Evolutionary conservation across 768 basidiomycete species (phyloP).

Genomic region (Panaeolus cyanescens): DNA sequence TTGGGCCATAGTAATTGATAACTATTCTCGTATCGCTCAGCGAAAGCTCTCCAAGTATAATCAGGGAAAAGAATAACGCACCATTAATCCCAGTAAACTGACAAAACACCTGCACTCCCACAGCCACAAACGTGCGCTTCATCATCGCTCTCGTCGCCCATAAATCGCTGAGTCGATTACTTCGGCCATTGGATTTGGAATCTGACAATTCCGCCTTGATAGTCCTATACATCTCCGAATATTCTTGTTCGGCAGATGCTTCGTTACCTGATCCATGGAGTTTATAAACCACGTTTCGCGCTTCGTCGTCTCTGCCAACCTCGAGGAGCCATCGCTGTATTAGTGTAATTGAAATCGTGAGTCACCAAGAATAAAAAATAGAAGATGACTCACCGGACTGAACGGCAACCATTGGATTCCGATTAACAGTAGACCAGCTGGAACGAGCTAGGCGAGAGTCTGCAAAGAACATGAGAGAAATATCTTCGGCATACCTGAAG

Average conservation of each 20-base stretch:
- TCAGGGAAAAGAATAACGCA: slow-evolving; percentile 19
- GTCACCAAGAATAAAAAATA: too few species aligned
- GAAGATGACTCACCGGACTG: slow-evolving; percentile 51
- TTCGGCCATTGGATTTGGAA: too few species aligned
- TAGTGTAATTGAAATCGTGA: too few species aligned
- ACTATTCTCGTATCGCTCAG: slow-evolving; percentile 29
- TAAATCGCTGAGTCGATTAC: slow-evolving; percentile 49
- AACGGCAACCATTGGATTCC: slow-evolving; percentile 59
- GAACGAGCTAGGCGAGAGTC: slow-evolving; percentile 40
- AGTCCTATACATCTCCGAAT: slow-evolving; percentile 45
- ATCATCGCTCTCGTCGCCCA: slow-evolving; percentile 57
- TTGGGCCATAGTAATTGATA: slow-evolving; percentile 63
- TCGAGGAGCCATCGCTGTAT: slow-evolving; percentile 62
- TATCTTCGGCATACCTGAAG: slow-evolving; percentile 39
- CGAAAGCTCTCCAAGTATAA: neutral
- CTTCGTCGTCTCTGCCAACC: slow-evolving; percentile 59
- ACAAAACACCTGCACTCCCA: slow-evolving; percentile 60
- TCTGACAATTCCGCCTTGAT: slow-evolving; percentile 52
- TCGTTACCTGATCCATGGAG: slow-evolving; percentile 46
- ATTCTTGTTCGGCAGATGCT: slow-evolving; percentile 45
- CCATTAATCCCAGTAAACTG: slow-evolving; percentile 70
- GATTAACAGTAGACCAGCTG: slow-evolving; percentile 52
- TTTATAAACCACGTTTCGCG: slow-evolving; percentile 47
- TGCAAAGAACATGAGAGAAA: neutral
- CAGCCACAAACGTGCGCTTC: slow-evolving; percentile 55